Evolutionary conservation across 306 rosid genomes (phyloP).

Genomic region (Cucumis sativus): Cucumber_9930_V3 NC_026658.2:24038001-24038500

Average conservation of each 20-base stretch:
- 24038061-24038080: neutral
- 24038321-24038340: slow-evolving; percentile 26
- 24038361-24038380: slow-evolving; percentile 45
- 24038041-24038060: neutral
- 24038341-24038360: slow-evolving; percentile 55
- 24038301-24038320: too few relatives aligned
- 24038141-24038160: too few relatives aligned
- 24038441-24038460: too few relatives aligned
- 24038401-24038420: neutral
- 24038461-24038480: neutral
- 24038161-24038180: too few relatives aligned
- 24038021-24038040: neutral
- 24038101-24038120: neutral
- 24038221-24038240: slow-evolving; percentile 22
- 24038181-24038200: slow-evolving; percentile 43
- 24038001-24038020: neutral
- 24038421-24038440: too few relatives aligned
- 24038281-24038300: neutral
- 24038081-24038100: neutral
- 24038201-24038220: slow-evolving; percentile 64
- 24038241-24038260: slow-evolving; percentile 20
- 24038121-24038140: too few relatives aligned
- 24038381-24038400: slow-evolving; percentile 40
- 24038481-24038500: slow-evolving; percentile 53
- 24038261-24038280: too few relatives aligned